A percentile compares a stretch with the other conserved stretches of the same genome.
Conservation (phyloP, 1,284 basidiomycete species). For the Tylopilus sp. region DNA sequence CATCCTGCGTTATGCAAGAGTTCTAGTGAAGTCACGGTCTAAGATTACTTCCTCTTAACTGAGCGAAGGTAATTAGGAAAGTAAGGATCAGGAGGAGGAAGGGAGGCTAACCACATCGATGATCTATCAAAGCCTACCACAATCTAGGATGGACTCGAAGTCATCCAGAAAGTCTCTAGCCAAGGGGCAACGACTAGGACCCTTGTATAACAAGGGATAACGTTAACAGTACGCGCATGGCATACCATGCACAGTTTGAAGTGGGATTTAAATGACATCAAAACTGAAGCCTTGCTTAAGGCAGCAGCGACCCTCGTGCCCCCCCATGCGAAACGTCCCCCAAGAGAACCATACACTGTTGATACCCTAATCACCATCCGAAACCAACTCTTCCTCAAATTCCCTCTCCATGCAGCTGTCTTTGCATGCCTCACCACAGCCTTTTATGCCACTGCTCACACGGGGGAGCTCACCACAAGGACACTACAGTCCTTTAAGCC, state of each 20-base stretch:
- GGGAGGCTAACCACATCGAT: too few relatives aligned
- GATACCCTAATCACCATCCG: neutral
- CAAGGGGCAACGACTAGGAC: too few relatives aligned
- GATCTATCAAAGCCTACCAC: too few relatives aligned
- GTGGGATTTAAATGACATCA: neutral
- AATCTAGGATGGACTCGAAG: too few relatives aligned
- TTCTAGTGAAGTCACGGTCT: too few relatives aligned
- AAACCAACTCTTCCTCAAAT: neutral
- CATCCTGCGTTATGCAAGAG: too few relatives aligned
- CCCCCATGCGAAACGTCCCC: neutral
- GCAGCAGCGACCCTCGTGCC: neutral
- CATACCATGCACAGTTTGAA: neutral
- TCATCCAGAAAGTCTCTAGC: too few relatives aligned
- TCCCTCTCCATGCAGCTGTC: neutral
- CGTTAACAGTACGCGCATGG: too few relatives aligned
- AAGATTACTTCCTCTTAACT: too few relatives aligned
- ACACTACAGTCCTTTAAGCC: neutral
- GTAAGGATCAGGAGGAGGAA: too few relatives aligned
- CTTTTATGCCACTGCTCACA: neutral
- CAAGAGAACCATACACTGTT: neutral
- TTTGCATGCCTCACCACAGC: neutral
- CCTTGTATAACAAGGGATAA: too few relatives aligned
- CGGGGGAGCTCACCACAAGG: neutral
- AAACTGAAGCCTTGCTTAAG: neutral
- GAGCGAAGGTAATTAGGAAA: too few relatives aligned